These are phyloP conservation scores for Wickerhamomyces sp. DNA, from an alignment of 1,139 yeast species.

Conservation along the genomic window DNA sequence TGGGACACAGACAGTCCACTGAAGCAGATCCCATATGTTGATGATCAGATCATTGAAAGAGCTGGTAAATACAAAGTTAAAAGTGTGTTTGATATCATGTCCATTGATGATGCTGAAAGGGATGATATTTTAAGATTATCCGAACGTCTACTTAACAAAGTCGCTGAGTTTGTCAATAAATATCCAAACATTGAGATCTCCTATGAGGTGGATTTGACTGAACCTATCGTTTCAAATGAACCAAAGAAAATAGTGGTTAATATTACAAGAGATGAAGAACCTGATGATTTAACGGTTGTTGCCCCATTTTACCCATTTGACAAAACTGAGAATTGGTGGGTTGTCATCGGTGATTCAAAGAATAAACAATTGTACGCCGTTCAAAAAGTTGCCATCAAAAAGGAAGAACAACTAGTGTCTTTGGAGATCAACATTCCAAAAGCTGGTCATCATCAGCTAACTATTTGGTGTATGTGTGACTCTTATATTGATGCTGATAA, in stretches of 20 bases:
- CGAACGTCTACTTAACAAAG: conserved; percentile 44
- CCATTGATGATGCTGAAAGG: conserved; percentile 76
- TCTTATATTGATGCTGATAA: conserved; percentile 89
- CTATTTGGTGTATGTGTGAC: conserved; percentile 87
- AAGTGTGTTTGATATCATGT: conserved; percentile 80
- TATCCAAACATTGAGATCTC: conserved; percentile 82
- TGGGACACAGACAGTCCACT: conserved; percentile 82
- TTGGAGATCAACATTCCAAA: conserved; percentile 56
- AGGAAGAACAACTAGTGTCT: conserved; percentile 47
- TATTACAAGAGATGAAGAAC: conserved; percentile 69
- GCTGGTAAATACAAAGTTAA: conserved; percentile 55
- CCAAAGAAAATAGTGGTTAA: conserved; percentile 45
- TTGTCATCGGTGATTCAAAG: conserved; percentile 67
- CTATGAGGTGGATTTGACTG: conserved; percentile 40
- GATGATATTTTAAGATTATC: conserved; percentile 54
- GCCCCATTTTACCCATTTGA: conserved; percentile 51
- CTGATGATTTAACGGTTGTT: conserved; percentile 59
- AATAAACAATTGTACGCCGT: conserved; percentile 67
- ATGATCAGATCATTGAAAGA: conserved; percentile 47
- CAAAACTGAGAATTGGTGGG: conserved; percentile 82
- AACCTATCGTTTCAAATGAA: conserved; percentile 38
- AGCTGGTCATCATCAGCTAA: conserved; percentile 55
- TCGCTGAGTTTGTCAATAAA: conserved; percentile 84
- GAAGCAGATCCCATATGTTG: conserved; percentile 74
- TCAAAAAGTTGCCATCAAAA: conserved; percentile 54